phyloP scores from a whole-genome alignment of 371 early-diverging fungal species.

The Syncephalastrum monosporum region DNA sequence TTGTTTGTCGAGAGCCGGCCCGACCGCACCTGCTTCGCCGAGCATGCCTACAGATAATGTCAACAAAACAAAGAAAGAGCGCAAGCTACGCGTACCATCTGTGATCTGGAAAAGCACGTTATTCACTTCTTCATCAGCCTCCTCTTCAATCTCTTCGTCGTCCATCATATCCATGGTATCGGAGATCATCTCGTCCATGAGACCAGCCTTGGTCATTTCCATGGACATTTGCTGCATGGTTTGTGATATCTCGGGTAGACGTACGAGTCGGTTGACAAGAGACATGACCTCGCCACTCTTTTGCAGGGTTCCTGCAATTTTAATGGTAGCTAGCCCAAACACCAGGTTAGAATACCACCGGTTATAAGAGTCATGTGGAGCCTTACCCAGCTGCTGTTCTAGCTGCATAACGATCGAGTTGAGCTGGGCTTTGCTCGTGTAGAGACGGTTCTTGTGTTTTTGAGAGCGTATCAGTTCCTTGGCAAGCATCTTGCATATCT shows the following conservation, averaged over 20 bases:
- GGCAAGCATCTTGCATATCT: conserved; percentile 78
- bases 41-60: conserved; percentile 53
- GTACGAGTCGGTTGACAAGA: conserved; percentile 79
- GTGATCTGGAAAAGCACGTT: conserved; percentile 87
- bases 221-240: conserved; percentile 88
- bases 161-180: conserved; percentile 89
- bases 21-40: conserved; percentile 67
- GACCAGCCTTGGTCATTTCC: conserved; percentile 92
- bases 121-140: conserved; percentile 92
- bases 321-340: conserved; percentile 63
- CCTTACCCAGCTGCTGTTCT: conserved; percentile 81
- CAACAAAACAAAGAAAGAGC: not conserved
- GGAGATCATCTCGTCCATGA: conserved; percentile 94
- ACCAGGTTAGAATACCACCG: not conserved
- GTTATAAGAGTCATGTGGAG: not conserved
- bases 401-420: conserved; percentile 90
- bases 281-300: conserved; percentile 92
- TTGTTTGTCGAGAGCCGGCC: conserved; percentile 51
- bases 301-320: conserved; percentile 86
- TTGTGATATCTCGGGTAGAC: conserved; percentile 80
- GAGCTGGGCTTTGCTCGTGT: conserved; percentile 90
- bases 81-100: conserved; percentile 57
- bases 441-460: conserved; percentile 77
- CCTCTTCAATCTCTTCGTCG: conserved; percentile 91
- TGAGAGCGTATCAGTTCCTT: conserved; percentile 82